Base-by-base conservation (phyloP, 2,329 filamentous ascomycete genomes). In the Chaetomiaceae sp. region DNA sequence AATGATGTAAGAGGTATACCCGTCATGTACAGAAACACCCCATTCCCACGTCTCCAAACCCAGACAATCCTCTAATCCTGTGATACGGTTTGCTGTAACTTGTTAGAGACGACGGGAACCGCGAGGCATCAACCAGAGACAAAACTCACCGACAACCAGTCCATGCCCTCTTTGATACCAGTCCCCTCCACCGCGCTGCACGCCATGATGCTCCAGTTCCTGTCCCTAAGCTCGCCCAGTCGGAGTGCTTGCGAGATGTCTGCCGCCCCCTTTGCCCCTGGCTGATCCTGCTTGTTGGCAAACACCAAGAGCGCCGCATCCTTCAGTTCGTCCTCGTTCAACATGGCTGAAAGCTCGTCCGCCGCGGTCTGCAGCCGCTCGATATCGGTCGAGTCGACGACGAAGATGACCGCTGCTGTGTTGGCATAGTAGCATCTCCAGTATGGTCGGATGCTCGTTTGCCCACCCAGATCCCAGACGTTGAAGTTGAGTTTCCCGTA, bases 371-470 rank as follows among this genome's bases (percentile, higher is more conserved):
- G 85, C 61, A 99, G 75, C 60, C 94, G 88, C 67, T 97, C 92
- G 67, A 97, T 95, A 78, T 99, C 94, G 63, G 94, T 99, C 38
- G 88, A 94, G 71, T 99, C 94, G 68, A 99, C 92, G 58, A 99
- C 94, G 76, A 99, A 99, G 66, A 99, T 92, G 62, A 99, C 94
- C 17, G 94, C 94, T 27, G 94, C 92, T 0, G 94, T 99, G 76
- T 99, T 97, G 69, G 91, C 90, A 69, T 97, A 99, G 80, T 99
- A 99, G 76, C 94, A 99, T 71, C 94, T 84, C 94, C 94, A 99
- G 77, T 99, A 99, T 2, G 94, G 94, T 62, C 94, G 84, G 70
- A 99, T 99, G 63, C 88, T 95, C n/a, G 94, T 99, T 78, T 99
- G 94, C 36, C 94, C 94, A 67, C 94, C 92, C 44, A 97, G 80